Base-by-base conservation (phyloP, 257 asterid genomes). In the Solanum infundibuliforme region DNA sequence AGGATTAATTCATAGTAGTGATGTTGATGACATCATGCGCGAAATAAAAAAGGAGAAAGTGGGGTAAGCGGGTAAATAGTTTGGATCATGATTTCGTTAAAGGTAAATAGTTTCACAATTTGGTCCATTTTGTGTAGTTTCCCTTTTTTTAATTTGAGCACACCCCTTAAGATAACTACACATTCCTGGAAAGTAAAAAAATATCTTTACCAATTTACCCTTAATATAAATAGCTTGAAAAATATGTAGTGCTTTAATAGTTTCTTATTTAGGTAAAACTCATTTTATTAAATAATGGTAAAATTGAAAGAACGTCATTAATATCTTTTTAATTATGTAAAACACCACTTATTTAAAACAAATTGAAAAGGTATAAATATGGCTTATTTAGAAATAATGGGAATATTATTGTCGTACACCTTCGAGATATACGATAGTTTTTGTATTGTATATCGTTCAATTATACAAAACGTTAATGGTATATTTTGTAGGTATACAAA, bases 251-350 rank as follows among this genome's bases (percentile, higher is more conserved):
- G 3, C 69, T 60, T 60, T 60, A 21, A 8, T 60, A 60, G 6
- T 60, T 58, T 58, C 27, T 20, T 58, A 58, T 21, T 58, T 55
- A 55, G 62, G n/a, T 6, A 55, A 52, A 55, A 55, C 4, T 55
- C 62, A 52, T 52, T 52, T 52, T 52, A 52, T 52, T 52, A 52
- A 52, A 52, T 52, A 2, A 18, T 52, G 62, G 9, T 52, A 52
- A 52, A 52, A 1, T 52, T 18, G 23, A 18, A 52, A 21, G 12
- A 58, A 7, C 5, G 0, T 0, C 1, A 58, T 3, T 58, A 58
- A 58, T 58, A 3, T 58, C 66, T 58, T 58, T 20, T 58, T 7
- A 58, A 58, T 58, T 20, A 58, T 7, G 2, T 21, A 21, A 58
- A 21, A 58, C 9, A 58, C 0, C 27, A 20, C 2, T 58, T 58